These are phyloP conservation scores for Astrocystis sublimbata DNA, from an alignment of 495 filamentous ascomycete species.

Conservation along the genomic window DNA sequence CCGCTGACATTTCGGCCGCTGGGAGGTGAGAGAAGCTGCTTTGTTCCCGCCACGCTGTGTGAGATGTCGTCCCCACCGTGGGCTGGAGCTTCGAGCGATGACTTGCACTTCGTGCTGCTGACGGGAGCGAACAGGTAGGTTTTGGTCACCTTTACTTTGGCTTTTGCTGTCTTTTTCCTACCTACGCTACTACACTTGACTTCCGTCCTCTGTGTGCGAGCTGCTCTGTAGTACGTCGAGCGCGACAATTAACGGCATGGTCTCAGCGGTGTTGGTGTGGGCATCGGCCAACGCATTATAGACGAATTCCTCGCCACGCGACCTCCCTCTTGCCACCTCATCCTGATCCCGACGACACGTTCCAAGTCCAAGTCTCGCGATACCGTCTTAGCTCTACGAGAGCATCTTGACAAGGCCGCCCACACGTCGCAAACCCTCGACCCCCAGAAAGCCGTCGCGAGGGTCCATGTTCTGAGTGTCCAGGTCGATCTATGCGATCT, in stretches of 20 bases:
- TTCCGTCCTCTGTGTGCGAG: background rate
- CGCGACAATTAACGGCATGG: constrained; percentile 20
- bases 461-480: constrained; percentile 57
- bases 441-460: constrained; percentile 44
- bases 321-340: constrained; percentile 60
- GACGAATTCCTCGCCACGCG: constrained; percentile 81
- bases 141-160: too few relatives aligned
- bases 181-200: too few relatives aligned
- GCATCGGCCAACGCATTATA: constrained; percentile 82
- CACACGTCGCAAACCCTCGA: constrained; percentile 38
- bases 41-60: background rate
- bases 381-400: constrained; percentile 56
- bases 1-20: background rate
- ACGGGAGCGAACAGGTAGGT: constrained; percentile 75
- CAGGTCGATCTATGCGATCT: constrained; percentile 60
- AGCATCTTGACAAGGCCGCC: constrained; percentile 51
- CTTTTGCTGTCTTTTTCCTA: too few relatives aligned
- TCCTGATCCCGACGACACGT: constrained; percentile 68
- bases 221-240: background rate
- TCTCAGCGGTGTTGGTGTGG: constrained; percentile 82
- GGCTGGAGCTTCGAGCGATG: constrained; percentile 48
- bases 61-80: constrained; percentile 52
- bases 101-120: constrained; percentile 57
- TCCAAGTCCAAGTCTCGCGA: constrained; percentile 58
- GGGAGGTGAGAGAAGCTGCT: background rate